Evolutionary conservation across 148 eudicot species (phyloP).

Genomic region (Dianthus caryophyllus): DNA sequence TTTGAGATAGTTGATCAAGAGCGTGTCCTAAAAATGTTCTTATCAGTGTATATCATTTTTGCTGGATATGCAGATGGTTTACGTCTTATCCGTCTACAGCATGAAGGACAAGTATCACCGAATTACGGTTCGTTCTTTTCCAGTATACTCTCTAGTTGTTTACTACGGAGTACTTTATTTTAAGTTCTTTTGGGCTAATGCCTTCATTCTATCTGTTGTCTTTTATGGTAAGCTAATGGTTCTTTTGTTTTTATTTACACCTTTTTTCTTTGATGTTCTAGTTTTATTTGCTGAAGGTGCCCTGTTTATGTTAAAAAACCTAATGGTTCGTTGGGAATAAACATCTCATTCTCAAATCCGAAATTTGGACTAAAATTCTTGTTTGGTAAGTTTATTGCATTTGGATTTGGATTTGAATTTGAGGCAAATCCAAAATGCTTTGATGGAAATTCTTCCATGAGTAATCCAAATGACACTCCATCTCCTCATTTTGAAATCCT

Average conservation of each 20-base stretch:
- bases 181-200: background rate
- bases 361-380: too few species aligned
- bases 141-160: constrained; percentile 7
- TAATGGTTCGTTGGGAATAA: too few species aligned
- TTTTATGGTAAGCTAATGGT: background rate
- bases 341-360: too few species aligned
- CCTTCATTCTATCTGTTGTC: background rate
- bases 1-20: background rate
- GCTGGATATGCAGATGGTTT: constrained; percentile 74
- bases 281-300: background rate
- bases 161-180: background rate
- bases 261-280: background rate
- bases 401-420: too few species aligned
- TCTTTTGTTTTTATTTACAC: constrained; percentile 4
- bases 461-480: too few species aligned
- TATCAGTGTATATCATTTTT: constrained; percentile 1
- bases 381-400: too few species aligned
- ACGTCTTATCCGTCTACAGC: constrained; percentile 91
- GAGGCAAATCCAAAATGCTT: too few species aligned
- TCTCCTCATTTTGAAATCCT: too few species aligned
- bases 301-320: background rate
- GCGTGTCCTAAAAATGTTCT: background rate
- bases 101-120: constrained; percentile 93
- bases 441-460: too few species aligned
- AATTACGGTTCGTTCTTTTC: constrained; percentile 56